phyloP scores from a whole-genome alignment of 805 yeast genomes.

The Metschnikowia cerradonensis region DNA sequence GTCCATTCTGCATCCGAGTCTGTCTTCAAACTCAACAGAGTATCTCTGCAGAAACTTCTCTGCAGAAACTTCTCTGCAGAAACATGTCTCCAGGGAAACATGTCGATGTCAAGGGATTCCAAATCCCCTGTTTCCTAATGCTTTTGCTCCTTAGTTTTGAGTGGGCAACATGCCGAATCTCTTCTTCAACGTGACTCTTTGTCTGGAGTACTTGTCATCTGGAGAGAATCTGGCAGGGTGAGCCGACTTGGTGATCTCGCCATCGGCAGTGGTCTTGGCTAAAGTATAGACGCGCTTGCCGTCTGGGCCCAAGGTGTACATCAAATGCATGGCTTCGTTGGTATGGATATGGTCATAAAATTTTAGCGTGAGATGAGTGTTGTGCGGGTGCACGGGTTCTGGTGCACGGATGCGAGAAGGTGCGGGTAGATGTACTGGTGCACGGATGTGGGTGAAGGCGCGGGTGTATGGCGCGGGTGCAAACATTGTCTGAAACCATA shows the following conservation, averaged over 20 bases:
- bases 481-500: neutral
- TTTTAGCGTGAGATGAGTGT: conserved; percentile 13
- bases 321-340: conserved; percentile 77
- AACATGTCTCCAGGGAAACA: neutral
- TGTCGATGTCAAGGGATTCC: neutral
- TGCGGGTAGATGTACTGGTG: no score
- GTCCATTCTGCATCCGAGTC: neutral
- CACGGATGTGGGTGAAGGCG: conserved; percentile 7
- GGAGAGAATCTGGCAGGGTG: conserved; percentile 99
- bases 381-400: no score
- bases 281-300: conserved; percentile 96
- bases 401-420: conserved; percentile 12
- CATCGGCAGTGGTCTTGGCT: conserved; percentile 71
- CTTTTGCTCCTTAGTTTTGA: conserved; percentile 32
- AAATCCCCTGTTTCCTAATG: no score
- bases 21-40: neutral
- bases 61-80: neutral
- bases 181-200: conserved; percentile 96
- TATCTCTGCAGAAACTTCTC: neutral
- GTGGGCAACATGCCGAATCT: conserved; percentile 87
- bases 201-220: conserved; percentile 98
- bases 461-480: conserved; percentile 8
- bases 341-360: neutral
- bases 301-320: conserved; percentile 93
- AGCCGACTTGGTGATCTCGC: conserved; percentile 97